Evolutionary conservation across 352 stramenopile species (phyloP).

Genomic region (Pilasporangium apinafurcum): DNA sequence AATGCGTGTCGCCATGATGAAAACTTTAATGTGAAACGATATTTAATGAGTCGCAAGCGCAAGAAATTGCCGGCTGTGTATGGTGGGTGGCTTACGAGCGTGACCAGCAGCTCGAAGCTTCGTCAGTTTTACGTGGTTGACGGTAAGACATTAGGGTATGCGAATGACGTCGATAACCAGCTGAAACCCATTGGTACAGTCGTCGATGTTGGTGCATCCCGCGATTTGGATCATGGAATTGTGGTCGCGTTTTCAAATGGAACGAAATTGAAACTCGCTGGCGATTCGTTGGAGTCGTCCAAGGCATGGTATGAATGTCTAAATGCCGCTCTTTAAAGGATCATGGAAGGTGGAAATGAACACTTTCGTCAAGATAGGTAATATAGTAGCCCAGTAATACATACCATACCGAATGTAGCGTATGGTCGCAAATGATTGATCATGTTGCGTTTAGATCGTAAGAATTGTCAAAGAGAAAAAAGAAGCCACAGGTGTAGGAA

Average conservation of each 20-base stretch:
- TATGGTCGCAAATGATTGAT: too few relatives aligned
- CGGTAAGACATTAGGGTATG: constrained; percentile 55
- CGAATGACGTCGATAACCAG: constrained; percentile 77
- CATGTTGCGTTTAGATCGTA: too few relatives aligned
- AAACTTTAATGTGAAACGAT: constrained; percentile 61
- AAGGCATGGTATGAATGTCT: constrained; percentile 76
- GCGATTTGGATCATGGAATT: constrained; percentile 61
- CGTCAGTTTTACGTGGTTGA: constrained; percentile 78
- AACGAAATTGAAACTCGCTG: constrained; percentile 56
- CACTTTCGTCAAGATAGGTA: too few relatives aligned
- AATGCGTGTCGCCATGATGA: constrained; percentile 39
- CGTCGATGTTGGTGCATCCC: constrained; percentile 53
- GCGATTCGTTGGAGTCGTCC: constrained; percentile 60
- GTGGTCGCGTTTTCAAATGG: constrained; percentile 57
- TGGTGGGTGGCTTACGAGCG: constrained; percentile 72
- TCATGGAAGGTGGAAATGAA: not conserved
- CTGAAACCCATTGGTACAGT: constrained; percentile 58
- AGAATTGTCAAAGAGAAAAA: too few relatives aligned
- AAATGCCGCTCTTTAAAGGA: constrained; percentile 15
- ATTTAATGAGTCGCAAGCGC: constrained; percentile 51
- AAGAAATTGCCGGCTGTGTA: constrained; percentile 68
- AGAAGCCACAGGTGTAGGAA: too few relatives aligned
- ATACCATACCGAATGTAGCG: too few relatives aligned
- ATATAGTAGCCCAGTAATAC: too few relatives aligned
- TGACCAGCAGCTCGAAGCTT: constrained; percentile 22